These are phyloP conservation scores for Neurospora sp. DNA, from an alignment of 2,329 filamentous ascomycete genomes.

Conservation along the genomic window DNA sequence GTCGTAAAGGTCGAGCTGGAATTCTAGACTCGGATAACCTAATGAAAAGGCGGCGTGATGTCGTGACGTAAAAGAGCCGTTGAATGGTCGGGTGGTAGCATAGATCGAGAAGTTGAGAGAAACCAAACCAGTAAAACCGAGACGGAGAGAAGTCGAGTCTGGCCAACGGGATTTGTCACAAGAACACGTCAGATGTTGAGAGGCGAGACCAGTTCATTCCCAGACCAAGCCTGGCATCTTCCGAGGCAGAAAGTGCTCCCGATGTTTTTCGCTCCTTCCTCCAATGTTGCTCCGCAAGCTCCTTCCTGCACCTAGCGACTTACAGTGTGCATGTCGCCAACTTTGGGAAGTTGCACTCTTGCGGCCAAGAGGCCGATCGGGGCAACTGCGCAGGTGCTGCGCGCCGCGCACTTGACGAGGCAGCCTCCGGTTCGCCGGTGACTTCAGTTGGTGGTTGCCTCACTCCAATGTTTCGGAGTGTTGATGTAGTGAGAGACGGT, in stretches of 20 bases:
- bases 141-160: neutral
- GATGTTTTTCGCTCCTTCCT: neutral
- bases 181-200: neutral
- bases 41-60: neutral
- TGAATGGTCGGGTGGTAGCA: neutral
- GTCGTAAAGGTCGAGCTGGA: neutral
- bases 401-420: neutral
- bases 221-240: neutral
- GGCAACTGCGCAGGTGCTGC: neutral
- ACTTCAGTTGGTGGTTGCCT: neutral
- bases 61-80: neutral
- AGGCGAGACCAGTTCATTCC: neutral
- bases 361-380: neutral
- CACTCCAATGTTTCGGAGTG: neutral
- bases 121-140: neutral
- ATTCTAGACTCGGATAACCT: neutral
- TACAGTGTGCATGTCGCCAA: neutral
- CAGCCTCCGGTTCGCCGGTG: neutral
- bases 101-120: neutral
- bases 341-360: neutral
- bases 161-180: neutral
- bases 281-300: neutral
- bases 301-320: neutral
- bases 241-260: neutral
- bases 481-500: neutral